Base-by-base conservation (phyloP, 2,329 filamentous ascomycete species). In the Rasamsonia emersonii region DNA sequence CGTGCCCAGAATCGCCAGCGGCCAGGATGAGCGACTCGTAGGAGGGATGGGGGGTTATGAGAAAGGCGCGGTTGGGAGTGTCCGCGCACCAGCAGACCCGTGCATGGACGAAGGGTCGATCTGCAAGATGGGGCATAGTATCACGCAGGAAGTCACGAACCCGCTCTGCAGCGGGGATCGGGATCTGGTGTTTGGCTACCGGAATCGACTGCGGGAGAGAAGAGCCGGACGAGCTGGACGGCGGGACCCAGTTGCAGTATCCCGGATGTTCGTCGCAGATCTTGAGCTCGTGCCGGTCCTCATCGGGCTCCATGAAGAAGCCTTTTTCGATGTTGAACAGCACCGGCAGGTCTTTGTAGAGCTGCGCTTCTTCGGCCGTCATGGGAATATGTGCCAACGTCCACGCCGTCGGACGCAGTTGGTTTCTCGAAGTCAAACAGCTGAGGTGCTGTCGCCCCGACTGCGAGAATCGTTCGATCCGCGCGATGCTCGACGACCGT, bases 61-160 rank as follows among this genome's bases (percentile, higher is more conserved):
- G 44, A 36, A 73, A 71, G 23, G 64, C 56, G 2, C 69, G 59
- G 45, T 75, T 66, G 0, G 66, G 61, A 0, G 71, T 75, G 41
- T 75, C 72, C 0, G 69, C 66, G 38, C 70, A 71, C 71, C 72
- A 75, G 46, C 70, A 75, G 27, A 75, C 65, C 4, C 67, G 54
- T 3, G 67, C 66, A 37, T 69, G 71, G 30, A 56, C 64, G 31
- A 76, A 68, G 0, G 60, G 58, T 1, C 70, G 61, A 3, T 63
- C 46, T 2, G 62, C 61, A 4, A 75, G 59, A 23, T 73, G 67
- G 2, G 71, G 70, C 56, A 74, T 65, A 1, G 64, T 68, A 30
- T 71, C 67, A 5, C 48, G 45, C 10, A 76, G 49, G 27, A 73
- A 70, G 6, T 58, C 51, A 3, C 68, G 58, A 13, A 69, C 58